Evolutionary conservation across 371 early-diverging fungal genomes (phyloP).

Genomic region (Massospora cicadina): DNA sequence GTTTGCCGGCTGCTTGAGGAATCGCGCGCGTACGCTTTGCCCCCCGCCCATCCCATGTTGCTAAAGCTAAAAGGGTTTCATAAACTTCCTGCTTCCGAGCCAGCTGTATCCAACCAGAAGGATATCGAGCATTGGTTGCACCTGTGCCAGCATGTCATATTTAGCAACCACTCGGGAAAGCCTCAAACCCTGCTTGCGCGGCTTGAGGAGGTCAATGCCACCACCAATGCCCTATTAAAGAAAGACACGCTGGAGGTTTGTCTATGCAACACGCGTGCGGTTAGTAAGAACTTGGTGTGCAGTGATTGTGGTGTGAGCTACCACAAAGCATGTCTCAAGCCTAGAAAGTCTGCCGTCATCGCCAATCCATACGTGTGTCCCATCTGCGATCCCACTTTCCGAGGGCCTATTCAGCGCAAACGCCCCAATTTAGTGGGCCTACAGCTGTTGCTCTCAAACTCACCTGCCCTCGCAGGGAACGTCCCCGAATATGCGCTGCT

Average conservation of each 20-base stretch:
- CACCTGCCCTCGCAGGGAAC: not conserved
- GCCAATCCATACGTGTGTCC: slow-evolving; percentile 5
- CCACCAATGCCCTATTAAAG: not conserved
- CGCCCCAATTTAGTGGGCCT: slow-evolving; percentile 5
- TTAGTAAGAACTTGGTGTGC: not conserved
- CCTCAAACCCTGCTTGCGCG: not conserved
- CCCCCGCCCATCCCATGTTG: not conserved
- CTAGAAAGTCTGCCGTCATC: not conserved
- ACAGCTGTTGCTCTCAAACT: not conserved
- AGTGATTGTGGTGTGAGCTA: not conserved
- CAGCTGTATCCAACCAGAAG: not conserved
- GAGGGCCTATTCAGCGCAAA: not conserved
- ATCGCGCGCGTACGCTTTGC: not conserved
- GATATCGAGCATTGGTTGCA: not conserved
- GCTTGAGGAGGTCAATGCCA: not conserved
- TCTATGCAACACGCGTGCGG: not conserved
- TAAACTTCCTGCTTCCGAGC: not conserved
- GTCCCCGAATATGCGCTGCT: not conserved
- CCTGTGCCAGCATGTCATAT: not conserved
- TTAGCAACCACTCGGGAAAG: not conserved
- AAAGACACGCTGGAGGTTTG: not conserved
- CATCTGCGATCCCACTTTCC: slow-evolving; percentile 2
- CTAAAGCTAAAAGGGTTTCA: not conserved
- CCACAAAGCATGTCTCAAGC: not conserved
- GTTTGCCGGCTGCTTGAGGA: not conserved